Evolutionary conservation across 23 red algal species (phyloP).

Genomic region (Gracilaria domingensis): DNA sequence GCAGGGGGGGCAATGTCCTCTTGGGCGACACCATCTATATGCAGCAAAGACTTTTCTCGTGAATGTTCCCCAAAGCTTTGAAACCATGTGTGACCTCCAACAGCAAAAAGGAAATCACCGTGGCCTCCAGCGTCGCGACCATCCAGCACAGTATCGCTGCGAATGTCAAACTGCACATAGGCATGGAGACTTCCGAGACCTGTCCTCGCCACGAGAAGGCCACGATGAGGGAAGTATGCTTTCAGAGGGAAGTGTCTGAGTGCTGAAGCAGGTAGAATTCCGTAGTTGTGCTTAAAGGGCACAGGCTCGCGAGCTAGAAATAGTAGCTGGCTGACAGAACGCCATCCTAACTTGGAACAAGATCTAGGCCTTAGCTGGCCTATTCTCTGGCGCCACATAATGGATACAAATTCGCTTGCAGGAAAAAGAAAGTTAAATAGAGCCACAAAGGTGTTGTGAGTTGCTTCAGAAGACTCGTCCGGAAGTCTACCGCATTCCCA

Average conservation of each 20-base stretch:
- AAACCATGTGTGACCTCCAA: slow-evolving; percentile 5
- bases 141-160: slow-evolving; percentile 31
- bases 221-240: slow-evolving; percentile 34
- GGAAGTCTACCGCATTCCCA: slow-evolving; percentile 31
- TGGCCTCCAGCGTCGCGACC: slow-evolving; percentile 6
- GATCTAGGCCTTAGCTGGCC: neutral
- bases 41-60: slow-evolving; percentile 1
- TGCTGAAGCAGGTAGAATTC: neutral
- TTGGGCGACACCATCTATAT: slow-evolving; percentile 39
- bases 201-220: slow-evolving; percentile 50
- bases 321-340: neutral
- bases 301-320: slow-evolving; percentile 1
- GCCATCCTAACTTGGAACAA: neutral
- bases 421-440: slow-evolving; percentile 28
- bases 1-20: neutral
- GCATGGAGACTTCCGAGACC: neutral
- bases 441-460: slow-evolving; percentile 11
- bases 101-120: slow-evolving; percentile 14
- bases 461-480: slow-evolving; percentile 18
- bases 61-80: slow-evolving; percentile 10
- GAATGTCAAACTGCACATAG: slow-evolving; percentile 50
- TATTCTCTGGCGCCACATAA: slow-evolving; percentile 32
- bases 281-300: neutral
- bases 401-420: neutral
- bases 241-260: neutral